Percentiles rank a stretch among this genome's conserved stretches.
phyloP scores from a whole-genome alignment of 768 basidiomycete genomes.

The Mycena rosella region DNA sequence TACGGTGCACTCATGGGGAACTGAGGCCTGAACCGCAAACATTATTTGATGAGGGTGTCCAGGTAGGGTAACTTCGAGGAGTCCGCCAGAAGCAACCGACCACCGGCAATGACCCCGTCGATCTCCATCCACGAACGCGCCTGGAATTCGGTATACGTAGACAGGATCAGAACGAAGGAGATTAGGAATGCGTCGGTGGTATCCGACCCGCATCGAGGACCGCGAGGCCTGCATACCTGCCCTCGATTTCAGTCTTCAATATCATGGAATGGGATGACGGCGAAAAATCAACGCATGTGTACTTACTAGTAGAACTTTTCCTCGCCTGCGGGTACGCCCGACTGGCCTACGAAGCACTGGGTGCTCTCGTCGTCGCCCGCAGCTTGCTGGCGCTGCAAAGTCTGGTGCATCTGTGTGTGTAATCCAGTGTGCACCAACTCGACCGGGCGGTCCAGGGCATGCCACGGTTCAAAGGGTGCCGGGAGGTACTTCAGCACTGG shows the following conservation, averaged over 20 bases:
- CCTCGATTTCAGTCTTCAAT: not conserved
- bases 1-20: conserved; percentile 14
- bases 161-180: not conserved
- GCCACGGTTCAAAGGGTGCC: conserved; percentile 5
- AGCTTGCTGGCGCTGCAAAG: not conserved
- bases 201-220: conserved; percentile 17
- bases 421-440: not conserved
- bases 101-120: not conserved
- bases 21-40: conserved; percentile 5
- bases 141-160: conserved; percentile 7
- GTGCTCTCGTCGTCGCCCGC: conserved; percentile 13
- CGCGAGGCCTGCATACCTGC: conserved; percentile 1
- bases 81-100: not conserved
- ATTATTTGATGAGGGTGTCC: not conserved
- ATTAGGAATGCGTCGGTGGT: conserved; percentile 10
- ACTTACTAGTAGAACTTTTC: conserved; percentile 10
- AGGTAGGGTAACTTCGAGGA: conserved; percentile 1
- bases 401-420: not conserved
- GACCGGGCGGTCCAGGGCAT: not conserved
- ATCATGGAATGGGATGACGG: too few species aligned
- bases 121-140: conserved; percentile 13
- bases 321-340: not conserved
- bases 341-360: not conserved
- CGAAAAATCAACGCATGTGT: not conserved
- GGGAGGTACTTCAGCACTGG: conserved; percentile 17